Percentiles rank a stretch among this genome's conserved stretches.
Evolutionary conservation across 2,329 filamentous ascomycete species (phyloP).

Genomic region (Dendrostoma leiphaemia): DNA sequence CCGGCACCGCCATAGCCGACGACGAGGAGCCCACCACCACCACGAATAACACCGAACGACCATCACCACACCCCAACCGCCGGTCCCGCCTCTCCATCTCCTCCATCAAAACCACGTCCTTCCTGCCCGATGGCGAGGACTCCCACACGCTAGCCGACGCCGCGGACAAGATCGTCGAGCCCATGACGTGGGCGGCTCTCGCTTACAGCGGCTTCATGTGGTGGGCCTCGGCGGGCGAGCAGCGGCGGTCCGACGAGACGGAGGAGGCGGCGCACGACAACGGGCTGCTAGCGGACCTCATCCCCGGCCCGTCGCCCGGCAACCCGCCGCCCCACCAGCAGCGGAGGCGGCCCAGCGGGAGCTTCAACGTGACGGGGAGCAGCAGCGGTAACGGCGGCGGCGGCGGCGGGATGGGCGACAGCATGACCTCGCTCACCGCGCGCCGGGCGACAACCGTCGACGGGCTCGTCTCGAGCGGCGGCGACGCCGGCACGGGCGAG

Average conservation of each 20-base stretch:
- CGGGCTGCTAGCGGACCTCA: slow-evolving; percentile 53
- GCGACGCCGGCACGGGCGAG: slow-evolving; percentile 24
- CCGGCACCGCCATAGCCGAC: slow-evolving; percentile 17
- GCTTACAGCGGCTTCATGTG: slow-evolving; percentile 85
- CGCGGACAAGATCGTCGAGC: slow-evolving; percentile 58
- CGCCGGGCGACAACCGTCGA: slow-evolving; percentile 25
- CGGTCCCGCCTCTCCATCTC: slow-evolving; percentile 14
- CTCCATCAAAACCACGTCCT: slow-evolving; percentile 9
- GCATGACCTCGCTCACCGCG: slow-evolving; percentile 42
- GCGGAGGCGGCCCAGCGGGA: slow-evolving; percentile 18
- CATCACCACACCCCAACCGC: slow-evolving; percentile 1
- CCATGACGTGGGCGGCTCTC: slow-evolving; percentile 67
- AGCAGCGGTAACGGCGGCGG: no score
- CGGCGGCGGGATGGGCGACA: slow-evolving; percentile 37
- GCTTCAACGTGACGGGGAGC: slow-evolving; percentile 24
- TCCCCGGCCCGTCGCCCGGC: slow-evolving; percentile 28
- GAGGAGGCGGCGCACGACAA: slow-evolving; percentile 57
- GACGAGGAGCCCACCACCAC: slow-evolving; percentile 3
- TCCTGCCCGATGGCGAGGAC: slow-evolving; percentile 30
- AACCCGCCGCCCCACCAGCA: slow-evolving; percentile 9
- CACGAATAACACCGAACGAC: slow-evolving; percentile 15
- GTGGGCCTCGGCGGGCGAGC: slow-evolving; percentile 84
- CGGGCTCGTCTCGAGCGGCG: slow-evolving; percentile 17
- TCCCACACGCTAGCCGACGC: slow-evolving; percentile 40
- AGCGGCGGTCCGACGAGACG: slow-evolving; percentile 57